These are phyloP conservation scores for Eremochloa ophiuroides DNA, from an alignment of 176 grass and related monocot species.

Conservation along the genomic window DNA sequence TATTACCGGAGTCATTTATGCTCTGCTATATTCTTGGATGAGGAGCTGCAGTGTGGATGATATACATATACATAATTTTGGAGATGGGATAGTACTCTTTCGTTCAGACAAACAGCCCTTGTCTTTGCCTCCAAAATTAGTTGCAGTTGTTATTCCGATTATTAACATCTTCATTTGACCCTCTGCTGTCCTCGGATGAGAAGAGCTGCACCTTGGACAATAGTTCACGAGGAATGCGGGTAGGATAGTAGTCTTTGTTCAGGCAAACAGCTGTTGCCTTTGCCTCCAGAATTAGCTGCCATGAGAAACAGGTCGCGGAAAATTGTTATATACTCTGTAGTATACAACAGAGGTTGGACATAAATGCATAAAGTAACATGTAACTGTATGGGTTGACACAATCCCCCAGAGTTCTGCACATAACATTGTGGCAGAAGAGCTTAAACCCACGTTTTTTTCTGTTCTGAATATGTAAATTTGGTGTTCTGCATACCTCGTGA, in stretches of 20 bases:
- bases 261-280: slow-evolving; percentile 67
- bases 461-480: not conserved
- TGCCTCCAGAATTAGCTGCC: slow-evolving; percentile 71
- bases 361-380: not conserved
- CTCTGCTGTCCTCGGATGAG: slow-evolving; percentile 13
- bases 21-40: not conserved
- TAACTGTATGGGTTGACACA: not conserved
- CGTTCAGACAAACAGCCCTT: slow-evolving; percentile 55
- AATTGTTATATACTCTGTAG: not conserved
- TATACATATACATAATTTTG: slow-evolving; percentile 20
- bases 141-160: not conserved
- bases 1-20: not conserved
- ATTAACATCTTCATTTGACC: not conserved
- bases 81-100: slow-evolving; percentile 37
- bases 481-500: slow-evolving; percentile 43
- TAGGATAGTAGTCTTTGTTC: slow-evolving; percentile 61
- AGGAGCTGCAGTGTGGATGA: slow-evolving; percentile 45
- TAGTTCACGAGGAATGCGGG: slow-evolving; percentile 59
- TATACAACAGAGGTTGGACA: not conserved
- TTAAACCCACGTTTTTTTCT: not conserved
- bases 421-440: not conserved
- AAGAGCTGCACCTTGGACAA: slow-evolving; percentile 55
- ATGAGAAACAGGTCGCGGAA: slow-evolving; percentile 3
- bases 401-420: not conserved
- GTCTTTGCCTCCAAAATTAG: slow-evolving; percentile 51